A percentile compares a stretch with the other conserved stretches of the same genome.
phyloP scores from a whole-genome alignment of 768 basidiomycete genomes.

The Leccinum truebloodii region DNA sequence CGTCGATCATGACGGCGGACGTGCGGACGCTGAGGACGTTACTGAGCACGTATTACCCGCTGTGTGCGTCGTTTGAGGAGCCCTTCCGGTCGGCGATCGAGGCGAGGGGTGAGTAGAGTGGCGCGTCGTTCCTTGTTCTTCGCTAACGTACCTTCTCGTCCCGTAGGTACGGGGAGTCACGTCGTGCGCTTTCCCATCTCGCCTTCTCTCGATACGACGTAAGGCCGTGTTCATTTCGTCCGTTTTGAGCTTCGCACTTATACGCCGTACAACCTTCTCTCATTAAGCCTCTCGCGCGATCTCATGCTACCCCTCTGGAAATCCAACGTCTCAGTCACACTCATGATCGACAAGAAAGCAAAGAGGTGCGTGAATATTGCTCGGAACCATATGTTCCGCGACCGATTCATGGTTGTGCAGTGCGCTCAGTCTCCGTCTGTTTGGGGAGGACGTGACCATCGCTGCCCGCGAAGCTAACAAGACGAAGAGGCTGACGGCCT shows the following conservation, averaged over 20 bases:
- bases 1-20: conserved; percentile 59
- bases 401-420: conserved; percentile 38
- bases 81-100: conserved; percentile 58
- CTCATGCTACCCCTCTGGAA: conserved; percentile 96
- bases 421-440: conserved; percentile 84
- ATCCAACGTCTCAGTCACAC: conserved; percentile 78
- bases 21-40: conserved; percentile 61
- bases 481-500: conserved; percentile 16
- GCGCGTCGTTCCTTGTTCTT: neutral
- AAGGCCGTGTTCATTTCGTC: conserved; percentile 22
- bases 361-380: conserved; percentile 64
- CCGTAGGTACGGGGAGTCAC: conserved; percentile 67
- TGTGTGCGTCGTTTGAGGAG: conserved; percentile 61
- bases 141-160: neutral
- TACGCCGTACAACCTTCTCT: neutral
- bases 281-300: conserved; percentile 66
- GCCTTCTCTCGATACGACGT: conserved; percentile 54
- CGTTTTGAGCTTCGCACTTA: neutral
- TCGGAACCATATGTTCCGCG: neutral
- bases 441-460: conserved; percentile 73
- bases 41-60: conserved; percentile 78
- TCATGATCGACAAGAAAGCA: conserved; percentile 97
- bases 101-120: conserved; percentile 43
- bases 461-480: conserved; percentile 41
- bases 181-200: conserved; percentile 68